Percentiles rank a stretch among this genome's conserved stretches.
These are phyloP conservation scores for Thecaphora thlaspeos DNA, from an alignment of 1,284 basidiomycete genomes.

Conservation along the genomic window DNA sequence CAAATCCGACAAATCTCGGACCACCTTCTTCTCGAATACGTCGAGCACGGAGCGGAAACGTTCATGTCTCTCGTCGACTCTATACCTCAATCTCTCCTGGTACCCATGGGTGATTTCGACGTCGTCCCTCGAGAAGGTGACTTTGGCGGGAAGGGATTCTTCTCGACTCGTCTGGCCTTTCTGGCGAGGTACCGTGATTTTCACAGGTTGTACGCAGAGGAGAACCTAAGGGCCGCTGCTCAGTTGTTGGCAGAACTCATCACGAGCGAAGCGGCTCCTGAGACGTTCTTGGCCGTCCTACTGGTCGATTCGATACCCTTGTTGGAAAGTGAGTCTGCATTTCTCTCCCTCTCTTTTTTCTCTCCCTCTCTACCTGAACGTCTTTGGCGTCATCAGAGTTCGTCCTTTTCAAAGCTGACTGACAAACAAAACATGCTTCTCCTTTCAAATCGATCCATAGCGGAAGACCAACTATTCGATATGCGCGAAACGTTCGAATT, in stretches of 20 bases:
- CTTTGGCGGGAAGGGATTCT: constrained; percentile 20
- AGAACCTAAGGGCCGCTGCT: constrained; percentile 38
- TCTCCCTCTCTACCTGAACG: too few species aligned
- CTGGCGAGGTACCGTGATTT: constrained; percentile 54
- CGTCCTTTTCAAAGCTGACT: neutral
- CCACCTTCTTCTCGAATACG: constrained; percentile 46
- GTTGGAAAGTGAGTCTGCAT: constrained; percentile 22
- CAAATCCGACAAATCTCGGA: constrained; percentile 48
- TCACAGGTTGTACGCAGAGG: constrained; percentile 38
- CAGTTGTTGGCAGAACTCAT: constrained; percentile 44
- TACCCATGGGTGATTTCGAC: constrained; percentile 17
- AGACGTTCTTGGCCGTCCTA: constrained; percentile 49
- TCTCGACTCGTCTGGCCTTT: constrained; percentile 47
- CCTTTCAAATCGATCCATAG: neutral
- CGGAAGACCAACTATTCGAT: constrained; percentile 19
- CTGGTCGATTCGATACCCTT: constrained; percentile 52
- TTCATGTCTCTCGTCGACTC: constrained; percentile 49
- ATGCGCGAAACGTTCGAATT: constrained; percentile 47
- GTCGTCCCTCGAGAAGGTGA: constrained; percentile 5
- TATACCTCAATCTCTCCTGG: constrained; percentile 43
- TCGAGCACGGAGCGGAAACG: constrained; percentile 31
- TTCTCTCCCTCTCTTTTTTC: too few species aligned
- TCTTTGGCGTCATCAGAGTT: constrained; percentile 4
- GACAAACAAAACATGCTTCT: neutral
- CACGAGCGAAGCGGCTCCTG: constrained; percentile 49